Base-by-base conservation (phyloP, 2,329 filamentous ascomycete genomes). In the Colletotrichum lini region DNA sequence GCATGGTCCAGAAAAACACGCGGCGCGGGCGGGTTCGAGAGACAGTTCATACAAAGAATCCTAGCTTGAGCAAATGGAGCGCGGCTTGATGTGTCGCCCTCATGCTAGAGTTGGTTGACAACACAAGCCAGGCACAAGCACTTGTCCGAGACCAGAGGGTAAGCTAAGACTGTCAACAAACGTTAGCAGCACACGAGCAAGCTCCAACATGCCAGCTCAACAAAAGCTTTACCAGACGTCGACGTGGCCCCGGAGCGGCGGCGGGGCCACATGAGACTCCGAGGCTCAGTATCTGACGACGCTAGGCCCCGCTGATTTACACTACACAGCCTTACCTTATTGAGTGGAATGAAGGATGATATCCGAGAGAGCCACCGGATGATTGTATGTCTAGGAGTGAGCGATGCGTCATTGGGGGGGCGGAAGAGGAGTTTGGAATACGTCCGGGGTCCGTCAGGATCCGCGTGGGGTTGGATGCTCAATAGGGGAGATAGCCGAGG, bases 341-440 rank as follows among this genome's bases (percentile, higher is more conserved):
- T 72, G 65, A 58, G 69, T 72, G 69, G 65, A 71, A 63, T 68
- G 68, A 8, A 56, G 35, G 35, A 38, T 38, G 65, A 60, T 45
- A 42, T 68, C 53, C 40, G 16, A 49, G 26, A 58, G 30, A 57
- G 42, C 35, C 54, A 38, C n/a, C 8, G 9, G 35, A 38, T 38
- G 2, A 35, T 35, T 10, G n/a, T 2, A 42, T 64, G 65, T 64
- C 69, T 64, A 8, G 38, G 65, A 47, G 38, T 47, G 40, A 57
- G 58, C 23, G 44, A 52, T 47, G 65, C 65, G 26, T 23, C 23
- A 23, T 23, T 18, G 42, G 56, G 65, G 65, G 65, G 65, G 65
- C 44, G 63, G 65, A 47, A 44, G 65, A 68, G 59, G 65, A 60
- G 59, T 52, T 9, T 38, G 57, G 13, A 8, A 64, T 57, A 38